These are phyloP conservation scores for Pichia sp. DNA, from an alignment of 1,139 yeast species.

Conservation along the genomic window DNA sequence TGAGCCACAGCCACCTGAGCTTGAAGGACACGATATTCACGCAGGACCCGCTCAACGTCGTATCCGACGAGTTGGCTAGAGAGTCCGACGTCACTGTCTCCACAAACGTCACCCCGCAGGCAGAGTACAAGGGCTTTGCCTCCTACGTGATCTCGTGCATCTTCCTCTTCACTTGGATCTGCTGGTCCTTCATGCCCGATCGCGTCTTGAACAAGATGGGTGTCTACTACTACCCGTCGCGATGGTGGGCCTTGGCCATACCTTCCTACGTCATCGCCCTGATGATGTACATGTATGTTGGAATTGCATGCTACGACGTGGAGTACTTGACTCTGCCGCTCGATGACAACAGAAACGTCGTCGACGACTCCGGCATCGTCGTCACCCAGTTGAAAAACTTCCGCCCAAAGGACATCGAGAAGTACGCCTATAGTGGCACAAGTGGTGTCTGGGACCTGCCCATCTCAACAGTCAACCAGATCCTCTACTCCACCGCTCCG, in stretches of 20 bases:
- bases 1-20: neutral
- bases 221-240: constrained; percentile 76
- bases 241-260: constrained; percentile 82
- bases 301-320: constrained; percentile 64
- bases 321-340: constrained; percentile 64
- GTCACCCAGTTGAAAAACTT: constrained; percentile 33
- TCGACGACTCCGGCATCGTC: constrained; percentile 62
- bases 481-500: constrained; percentile 43
- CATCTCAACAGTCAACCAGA: constrained; percentile 62
- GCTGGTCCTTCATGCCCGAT: constrained; percentile 72
- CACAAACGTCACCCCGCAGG: constrained; percentile 57
- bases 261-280: constrained; percentile 67
- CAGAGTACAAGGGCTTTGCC: constrained; percentile 81
- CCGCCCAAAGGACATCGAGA: constrained; percentile 26
- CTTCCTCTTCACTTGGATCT: constrained; percentile 48
- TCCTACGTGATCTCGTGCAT: constrained; percentile 58
- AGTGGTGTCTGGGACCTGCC: constrained; percentile 88
- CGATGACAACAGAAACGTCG: constrained; percentile 56
- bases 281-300: constrained; percentile 69
- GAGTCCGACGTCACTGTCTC: constrained; percentile 76
- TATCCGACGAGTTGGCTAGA: constrained; percentile 57
- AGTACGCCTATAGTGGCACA: constrained; percentile 49
- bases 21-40: neutral
- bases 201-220: constrained; percentile 44
- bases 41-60: constrained; percentile 6